Percentiles rank a stretch among this genome's conserved stretches.
phyloP scores from a whole-genome alignment of 2,329 filamentous ascomycete species.

The Immersiporthe knoxdaviesiana region DNA sequence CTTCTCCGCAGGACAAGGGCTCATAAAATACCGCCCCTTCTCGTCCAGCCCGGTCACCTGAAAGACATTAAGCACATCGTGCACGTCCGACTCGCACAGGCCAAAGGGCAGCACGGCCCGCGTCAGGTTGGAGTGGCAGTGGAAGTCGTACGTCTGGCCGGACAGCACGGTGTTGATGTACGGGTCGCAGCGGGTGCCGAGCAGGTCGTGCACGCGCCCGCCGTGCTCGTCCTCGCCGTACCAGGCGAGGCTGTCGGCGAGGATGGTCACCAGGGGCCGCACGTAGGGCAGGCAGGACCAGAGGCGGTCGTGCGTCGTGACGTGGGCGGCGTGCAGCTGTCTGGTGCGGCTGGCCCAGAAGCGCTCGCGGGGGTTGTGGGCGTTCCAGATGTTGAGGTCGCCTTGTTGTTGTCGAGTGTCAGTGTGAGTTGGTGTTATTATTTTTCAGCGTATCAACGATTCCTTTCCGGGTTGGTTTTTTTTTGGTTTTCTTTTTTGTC shows the following conservation, averaged over 20 bases:
- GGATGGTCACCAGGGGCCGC: slow-evolving; percentile 73
- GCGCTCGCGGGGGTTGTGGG: slow-evolving; percentile 73
- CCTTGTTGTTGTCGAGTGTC: slow-evolving; percentile 47
- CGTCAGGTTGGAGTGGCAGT: slow-evolving; percentile 82
- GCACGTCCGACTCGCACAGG: slow-evolving; percentile 73
- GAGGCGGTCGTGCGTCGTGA: slow-evolving; percentile 71
- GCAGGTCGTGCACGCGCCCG: slow-evolving; percentile 73
- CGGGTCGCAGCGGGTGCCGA: slow-evolving; percentile 83
- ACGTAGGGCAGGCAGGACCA: slow-evolving; percentile 81
- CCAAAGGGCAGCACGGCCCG: slow-evolving; percentile 72
- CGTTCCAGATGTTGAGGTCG: slow-evolving; percentile 82
- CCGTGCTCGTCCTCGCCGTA: slow-evolving; percentile 67
- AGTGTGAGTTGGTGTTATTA: no score
- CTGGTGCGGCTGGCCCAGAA: slow-evolving; percentile 83
- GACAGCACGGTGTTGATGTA: slow-evolving; percentile 78
- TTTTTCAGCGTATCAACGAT: no score
- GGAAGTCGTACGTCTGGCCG: slow-evolving; percentile 74
- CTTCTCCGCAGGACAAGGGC: slow-evolving; percentile 56
- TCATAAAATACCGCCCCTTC: slow-evolving; percentile 77
- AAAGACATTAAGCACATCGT: slow-evolving; percentile 86
- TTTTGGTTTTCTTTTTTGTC: neutral
- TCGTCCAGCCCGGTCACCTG: slow-evolving; percentile 80
- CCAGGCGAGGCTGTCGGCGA: slow-evolving; percentile 65
- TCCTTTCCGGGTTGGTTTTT: no score
- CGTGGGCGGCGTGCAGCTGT: slow-evolving; percentile 77